These are phyloP conservation scores for Beta corolliflora DNA, from an alignment of 179 eudicot genomes.

Conservation along the genomic window DNA sequence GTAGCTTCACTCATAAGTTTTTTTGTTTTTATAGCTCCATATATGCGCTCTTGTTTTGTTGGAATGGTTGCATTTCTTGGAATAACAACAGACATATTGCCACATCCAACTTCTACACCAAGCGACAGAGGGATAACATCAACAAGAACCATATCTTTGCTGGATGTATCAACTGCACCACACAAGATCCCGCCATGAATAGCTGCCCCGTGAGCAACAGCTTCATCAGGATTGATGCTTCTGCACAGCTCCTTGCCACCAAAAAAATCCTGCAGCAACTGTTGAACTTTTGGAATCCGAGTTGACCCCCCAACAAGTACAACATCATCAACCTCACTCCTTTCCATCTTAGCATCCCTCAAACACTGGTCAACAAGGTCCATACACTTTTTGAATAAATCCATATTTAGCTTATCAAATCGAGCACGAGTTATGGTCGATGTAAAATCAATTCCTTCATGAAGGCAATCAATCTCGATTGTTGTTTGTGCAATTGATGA, in stretches of 20 bases:
- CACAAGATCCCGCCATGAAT: neutral
- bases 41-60: neutral
- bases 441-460: constrained; percentile 10
- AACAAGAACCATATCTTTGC: neutral
- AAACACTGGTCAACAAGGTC: constrained; percentile 10
- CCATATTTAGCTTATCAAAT: constrained; percentile 14
- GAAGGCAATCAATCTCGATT: constrained; percentile 14
- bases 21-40: neutral
- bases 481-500: neutral
- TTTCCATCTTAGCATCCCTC: neutral
- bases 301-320: constrained; percentile 19
- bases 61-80: constrained; percentile 4
- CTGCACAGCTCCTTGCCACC: constrained; percentile 7
- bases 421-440: constrained; percentile 10
- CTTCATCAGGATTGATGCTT: constrained; percentile 22
- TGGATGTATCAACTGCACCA: neutral
- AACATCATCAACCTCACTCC: constrained; percentile 11
- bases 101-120: neutral
- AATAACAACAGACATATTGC: neutral
- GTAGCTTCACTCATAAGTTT: neutral
- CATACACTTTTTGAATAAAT: constrained; percentile 6
- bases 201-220: constrained; percentile 20
- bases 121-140: constrained; percentile 17
- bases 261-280: constrained; percentile 15
- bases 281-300: constrained; percentile 15